phyloP scores from a whole-genome alignment of 2,329 filamentous ascomycete species.

The Stagonosporopsis vannaccii region DNA sequence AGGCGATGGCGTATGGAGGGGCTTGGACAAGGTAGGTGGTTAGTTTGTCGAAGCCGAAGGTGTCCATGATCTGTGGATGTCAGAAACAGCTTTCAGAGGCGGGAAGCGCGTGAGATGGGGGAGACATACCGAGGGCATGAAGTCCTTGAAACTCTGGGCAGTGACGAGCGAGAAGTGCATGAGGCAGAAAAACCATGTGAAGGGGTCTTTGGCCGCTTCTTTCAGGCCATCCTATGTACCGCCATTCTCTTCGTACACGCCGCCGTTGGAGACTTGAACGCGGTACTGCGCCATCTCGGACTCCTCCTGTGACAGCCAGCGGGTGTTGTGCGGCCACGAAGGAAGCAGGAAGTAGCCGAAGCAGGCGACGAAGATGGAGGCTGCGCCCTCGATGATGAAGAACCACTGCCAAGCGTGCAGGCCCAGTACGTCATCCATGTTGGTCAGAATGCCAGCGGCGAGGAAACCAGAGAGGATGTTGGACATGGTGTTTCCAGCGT shows the following conservation, averaged over 20 bases:
- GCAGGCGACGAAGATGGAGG: conserved; percentile 52
- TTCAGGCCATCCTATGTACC: conserved; percentile 51
- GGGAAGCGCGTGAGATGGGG: too few relatives aligned
- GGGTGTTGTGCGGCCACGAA: conserved; percentile 28
- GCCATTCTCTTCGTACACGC: conserved; percentile 49
- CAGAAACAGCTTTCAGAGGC: neutral
- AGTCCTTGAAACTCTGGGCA: conserved; percentile 44
- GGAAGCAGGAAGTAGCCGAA: conserved; percentile 48
- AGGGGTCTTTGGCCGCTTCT: conserved; percentile 49
- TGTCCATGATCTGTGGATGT: conserved; percentile 29
- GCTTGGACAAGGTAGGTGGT: conserved; percentile 54
- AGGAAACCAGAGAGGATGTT: conserved; percentile 57
- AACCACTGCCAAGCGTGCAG: conserved; percentile 55
- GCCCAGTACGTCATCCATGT: conserved; percentile 52
- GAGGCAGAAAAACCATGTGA: conserved; percentile 51
- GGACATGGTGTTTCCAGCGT: conserved; percentile 56
- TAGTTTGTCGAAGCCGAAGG: conserved; percentile 24
- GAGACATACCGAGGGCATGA: conserved; percentile 38
- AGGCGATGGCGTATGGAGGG: conserved; percentile 49
- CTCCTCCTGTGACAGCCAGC: conserved; percentile 22
- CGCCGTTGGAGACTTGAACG: conserved; percentile 38
- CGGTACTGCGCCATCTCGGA: conserved; percentile 39
- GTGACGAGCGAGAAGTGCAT: conserved; percentile 51
- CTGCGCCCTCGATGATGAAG: conserved; percentile 63
- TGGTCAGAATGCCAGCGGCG: conserved; percentile 55